These are phyloP conservation scores for Picochlorum sp. DNA, from an alignment of 139 green algal species.

Conservation along the genomic window DNA sequence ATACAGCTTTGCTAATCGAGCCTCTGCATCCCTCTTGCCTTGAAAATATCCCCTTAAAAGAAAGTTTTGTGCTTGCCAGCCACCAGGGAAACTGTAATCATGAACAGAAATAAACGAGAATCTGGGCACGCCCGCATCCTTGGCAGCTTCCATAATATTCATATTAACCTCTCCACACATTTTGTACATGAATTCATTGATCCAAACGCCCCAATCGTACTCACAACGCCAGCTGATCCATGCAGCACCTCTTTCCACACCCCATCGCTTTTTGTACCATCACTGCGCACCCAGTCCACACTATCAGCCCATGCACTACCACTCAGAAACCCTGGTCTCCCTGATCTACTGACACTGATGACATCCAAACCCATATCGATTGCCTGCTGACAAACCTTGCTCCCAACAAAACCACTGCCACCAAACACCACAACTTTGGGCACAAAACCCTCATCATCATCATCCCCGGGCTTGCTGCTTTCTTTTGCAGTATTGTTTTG, in stretches of 20 bases:
- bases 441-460: not conserved
- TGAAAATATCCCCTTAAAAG: conserved; percentile 60
- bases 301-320: conserved; percentile 7
- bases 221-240: conserved; percentile 56
- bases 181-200: conserved; percentile 70
- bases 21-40: conserved; percentile 71
- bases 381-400: conserved; percentile 60
- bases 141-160: conserved; percentile 55
- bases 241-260: conserved; percentile 35
- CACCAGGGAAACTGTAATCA: conserved; percentile 57
- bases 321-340: conserved; percentile 29
- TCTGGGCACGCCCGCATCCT: conserved; percentile 51
- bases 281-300: conserved; percentile 18
- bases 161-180: conserved; percentile 77
- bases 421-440: conserved; percentile 76
- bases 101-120: conserved; percentile 80
- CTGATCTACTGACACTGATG: conserved; percentile 59
- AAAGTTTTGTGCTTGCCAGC: conserved; percentile 35
- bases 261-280: conserved; percentile 30
- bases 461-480: no score
- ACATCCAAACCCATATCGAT: conserved; percentile 58
- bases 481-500: no score
- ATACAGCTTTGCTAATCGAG: conserved; percentile 45
- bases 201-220: conserved; percentile 75
- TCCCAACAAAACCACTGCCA: conserved; percentile 82